Base-by-base conservation (phyloP, 2,329 filamentous ascomycete genomes). In the Clonostachys byssicola region DNA sequence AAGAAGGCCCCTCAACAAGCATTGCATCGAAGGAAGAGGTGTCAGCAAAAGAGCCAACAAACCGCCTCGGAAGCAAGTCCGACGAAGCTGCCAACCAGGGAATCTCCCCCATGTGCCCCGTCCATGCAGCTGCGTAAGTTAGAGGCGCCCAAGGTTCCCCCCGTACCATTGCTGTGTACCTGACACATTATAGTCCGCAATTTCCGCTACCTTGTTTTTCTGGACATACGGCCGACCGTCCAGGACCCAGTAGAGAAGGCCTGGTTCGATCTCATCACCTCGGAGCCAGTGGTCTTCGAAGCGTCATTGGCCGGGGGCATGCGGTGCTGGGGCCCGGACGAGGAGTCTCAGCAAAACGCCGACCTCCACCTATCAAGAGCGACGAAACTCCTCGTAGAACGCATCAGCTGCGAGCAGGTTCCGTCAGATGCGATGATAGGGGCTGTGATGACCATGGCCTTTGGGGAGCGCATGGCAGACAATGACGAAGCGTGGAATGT, bases 401-500 rank as follows among this genome's bases (percentile, higher is more conserved):
- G 45, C 12, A 45, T 47, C n/a, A 42, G 18, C 4, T 47, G 45
- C 3, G 16, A 40, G 6, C 13, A 44, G 12, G 40, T 44, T 2
- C 38, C 40, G n/a, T 48, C 46, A 13, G 49, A 51, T 16, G 46
- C 41, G 12, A 38, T 42, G 14, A 16, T 51, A 3, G 41, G 17
- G 5, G 40, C 43, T 5, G 44, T 41, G 14, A 13, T 48, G 4
- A 46, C 46, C 8, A 40, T 51, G 43, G 46, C 49, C 12, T 33
- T 51, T 34, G 41, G 35, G 9, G 49, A 51, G 43, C 40, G 46
- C 4, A 35, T 51, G 12, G 20, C 38, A 4, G 18, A 30, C 5
- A 46, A 48, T 34, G 49, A 51, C n/a, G 43, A 34, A 2, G 40
- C 39, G 3, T 51, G 49, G 49, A 33, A 45, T 20, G 20, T 46